Evolutionary conservation across 441 rosid genomes (phyloP).

Genomic region (Codiaeum variegatum): DNA sequence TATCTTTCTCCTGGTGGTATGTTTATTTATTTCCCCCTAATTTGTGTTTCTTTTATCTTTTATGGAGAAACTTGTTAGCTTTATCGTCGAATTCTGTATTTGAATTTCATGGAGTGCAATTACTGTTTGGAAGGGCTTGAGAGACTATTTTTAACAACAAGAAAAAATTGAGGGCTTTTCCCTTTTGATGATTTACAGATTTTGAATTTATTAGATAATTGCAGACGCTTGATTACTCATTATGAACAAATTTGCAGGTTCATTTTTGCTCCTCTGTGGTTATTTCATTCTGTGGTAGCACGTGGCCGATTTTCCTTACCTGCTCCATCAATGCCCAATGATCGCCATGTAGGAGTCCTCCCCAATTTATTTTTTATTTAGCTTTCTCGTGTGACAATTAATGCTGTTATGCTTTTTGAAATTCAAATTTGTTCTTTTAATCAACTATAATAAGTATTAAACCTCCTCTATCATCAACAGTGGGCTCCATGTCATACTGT

Average conservation of each 20-base stretch:
- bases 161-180: not conserved
- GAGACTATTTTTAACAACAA: not conserved
- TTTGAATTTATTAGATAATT: not conserved
- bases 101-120: not conserved
- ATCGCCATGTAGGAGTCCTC: slow-evolving; percentile 59
- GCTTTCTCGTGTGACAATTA: not conserved
- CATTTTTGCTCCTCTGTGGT: slow-evolving; percentile 72
- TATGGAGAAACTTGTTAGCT: not conserved
- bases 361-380: not conserved
- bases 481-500: slow-evolving; percentile 97
- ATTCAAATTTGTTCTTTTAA: not conserved
- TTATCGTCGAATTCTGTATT: not conserved
- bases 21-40: slow-evolving; percentile 17
- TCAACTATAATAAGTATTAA: not conserved
- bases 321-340: slow-evolving; percentile 83
- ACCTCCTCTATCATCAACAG: slow-evolving; percentile 50
- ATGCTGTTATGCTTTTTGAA: not conserved
- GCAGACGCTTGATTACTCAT: not conserved
- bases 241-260: slow-evolving; percentile 53
- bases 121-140: not conserved
- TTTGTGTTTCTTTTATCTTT: not conserved
- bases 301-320: slow-evolving; percentile 95
- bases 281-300: slow-evolving; percentile 78
- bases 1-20: slow-evolving; percentile 74
- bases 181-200: not conserved